A percentile compares a stretch with the other conserved stretches of the same genome.
Conservation (phyloP, 108 stramenopile species). For the Cyclotella cryptica region DNA sequence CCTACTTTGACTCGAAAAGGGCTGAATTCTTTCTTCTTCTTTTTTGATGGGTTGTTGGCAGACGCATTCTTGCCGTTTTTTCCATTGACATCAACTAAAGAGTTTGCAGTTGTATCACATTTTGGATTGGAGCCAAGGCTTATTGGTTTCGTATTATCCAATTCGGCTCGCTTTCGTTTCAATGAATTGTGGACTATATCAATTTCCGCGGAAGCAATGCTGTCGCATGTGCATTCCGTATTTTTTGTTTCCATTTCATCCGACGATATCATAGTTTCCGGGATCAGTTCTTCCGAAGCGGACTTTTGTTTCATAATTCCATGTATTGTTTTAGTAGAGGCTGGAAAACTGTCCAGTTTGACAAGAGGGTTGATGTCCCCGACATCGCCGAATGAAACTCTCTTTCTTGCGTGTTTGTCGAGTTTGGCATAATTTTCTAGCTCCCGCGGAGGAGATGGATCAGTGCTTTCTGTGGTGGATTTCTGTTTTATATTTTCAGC, state of each 20-base stretch:
- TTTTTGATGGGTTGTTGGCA: conserved; percentile 12
- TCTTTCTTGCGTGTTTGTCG: not conserved
- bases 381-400: not conserved
- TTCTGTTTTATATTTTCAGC: not conserved
- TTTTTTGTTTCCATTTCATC: not conserved
- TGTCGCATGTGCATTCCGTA: not conserved
- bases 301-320: not conserved
- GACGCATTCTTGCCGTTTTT: not conserved
- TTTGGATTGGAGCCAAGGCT: not conserved
- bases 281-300: not conserved
- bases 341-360: not conserved
- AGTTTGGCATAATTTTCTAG: not conserved
- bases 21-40: conserved; percentile 58
- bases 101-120: not conserved
- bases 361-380: not conserved
- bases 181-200: not conserved
- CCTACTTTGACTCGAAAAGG: conserved; percentile 80
- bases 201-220: not conserved
- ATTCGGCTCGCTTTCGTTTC: conserved; percentile 1
- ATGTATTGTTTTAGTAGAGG: not conserved
- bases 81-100: not conserved
- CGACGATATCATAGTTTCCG: not conserved
- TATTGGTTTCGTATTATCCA: not conserved
- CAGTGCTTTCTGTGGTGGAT: not conserved
- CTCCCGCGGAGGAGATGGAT: not conserved